Evolutionary conservation across 768 basidiomycete species (phyloP), one percentile per base, ranked within the genome.

Genomic region (Imleria badia): DNA sequence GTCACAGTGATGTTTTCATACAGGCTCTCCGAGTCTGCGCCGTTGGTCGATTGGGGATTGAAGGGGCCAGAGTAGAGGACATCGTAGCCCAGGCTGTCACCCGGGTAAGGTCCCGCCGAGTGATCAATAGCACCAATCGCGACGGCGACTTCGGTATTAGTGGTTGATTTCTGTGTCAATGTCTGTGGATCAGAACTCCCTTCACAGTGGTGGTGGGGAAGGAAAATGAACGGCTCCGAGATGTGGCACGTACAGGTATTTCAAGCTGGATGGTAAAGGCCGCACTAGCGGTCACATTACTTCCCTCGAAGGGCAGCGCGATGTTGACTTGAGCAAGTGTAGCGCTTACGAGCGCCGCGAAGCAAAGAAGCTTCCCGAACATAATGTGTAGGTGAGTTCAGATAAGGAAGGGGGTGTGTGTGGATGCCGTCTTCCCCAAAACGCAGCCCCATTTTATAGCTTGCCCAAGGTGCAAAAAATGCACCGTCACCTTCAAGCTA

Each of bases 281-380:
- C 2, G 62, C 51, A 19, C 78, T 78, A 22, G 71, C 65, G 1
- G 33, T 13, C 9, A 83, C 63, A 14, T 59, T 48, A 3, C 70
- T 54, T 6, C 71, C 73, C 3, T 66, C 47, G 1, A 51, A 19
- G 2, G 82, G 82, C 5, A 45, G 49, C 6, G 71, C 65, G 45
- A 83, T 76, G 26, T 38, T 30, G 8, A 74, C 58, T 52, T 84
- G 81, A 3, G 76, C 80, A 23, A 77, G 47, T 5, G 67, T 72
- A 20, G 61, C n/a, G 29, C 58, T 20, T 5, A 55, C 53, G 41
- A 63, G 41, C 5, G 51, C 53, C 0, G 31, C 45, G 9, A 17
- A 26, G n/a, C 48, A 63, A 20, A 63, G 10, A 19, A 66, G 30
- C 31, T 43, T 53, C 3, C 34, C 38, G 15, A 56, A 41, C 64